phyloP scores from a whole-genome alignment of 306 rosid genomes.

The Quercus dentata region DNA sequence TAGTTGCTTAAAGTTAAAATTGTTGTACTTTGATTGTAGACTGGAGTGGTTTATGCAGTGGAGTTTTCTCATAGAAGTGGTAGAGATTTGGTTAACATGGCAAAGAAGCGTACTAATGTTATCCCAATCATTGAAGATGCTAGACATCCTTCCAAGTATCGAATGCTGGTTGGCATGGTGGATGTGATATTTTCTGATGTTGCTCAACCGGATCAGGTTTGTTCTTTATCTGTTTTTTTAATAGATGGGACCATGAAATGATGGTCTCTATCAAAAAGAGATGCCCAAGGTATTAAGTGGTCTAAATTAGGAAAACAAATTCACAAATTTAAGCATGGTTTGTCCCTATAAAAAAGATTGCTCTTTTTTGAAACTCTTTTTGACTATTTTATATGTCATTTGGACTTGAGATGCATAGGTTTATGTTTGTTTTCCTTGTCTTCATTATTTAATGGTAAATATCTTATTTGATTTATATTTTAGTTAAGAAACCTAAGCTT shows the following conservation, averaged over 20 bases:
- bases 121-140: conserved; percentile 97
- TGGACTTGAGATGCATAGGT: too few relatives aligned
- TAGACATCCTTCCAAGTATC: conserved; percentile 83
- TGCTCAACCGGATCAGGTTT: conserved; percentile 29
- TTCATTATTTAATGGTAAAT: not conserved
- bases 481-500: not conserved
- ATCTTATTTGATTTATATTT: not conserved
- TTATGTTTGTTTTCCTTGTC: too few relatives aligned
- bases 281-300: too few relatives aligned
- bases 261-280: too few relatives aligned
- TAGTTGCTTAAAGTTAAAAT: not conserved
- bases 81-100: conserved; percentile 94
- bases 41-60: conserved; percentile 87
- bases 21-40: conserved; percentile 28
- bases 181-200: conserved; percentile 96
- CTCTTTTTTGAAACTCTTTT: too few relatives aligned
- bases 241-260: too few relatives aligned
- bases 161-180: conserved; percentile 90
- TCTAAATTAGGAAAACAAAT: too few relatives aligned
- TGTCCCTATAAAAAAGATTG: too few relatives aligned
- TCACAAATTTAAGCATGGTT: too few relatives aligned
- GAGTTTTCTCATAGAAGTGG: conserved; percentile 98
- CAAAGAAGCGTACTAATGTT: conserved; percentile 82
- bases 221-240: too few relatives aligned
- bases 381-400: too few relatives aligned